A percentile compares a stretch with the other conserved stretches of the same genome.
Evolutionary conservation across 208 protist species (phyloP).

Genomic region (Wallacemonas rigidus): DNA sequence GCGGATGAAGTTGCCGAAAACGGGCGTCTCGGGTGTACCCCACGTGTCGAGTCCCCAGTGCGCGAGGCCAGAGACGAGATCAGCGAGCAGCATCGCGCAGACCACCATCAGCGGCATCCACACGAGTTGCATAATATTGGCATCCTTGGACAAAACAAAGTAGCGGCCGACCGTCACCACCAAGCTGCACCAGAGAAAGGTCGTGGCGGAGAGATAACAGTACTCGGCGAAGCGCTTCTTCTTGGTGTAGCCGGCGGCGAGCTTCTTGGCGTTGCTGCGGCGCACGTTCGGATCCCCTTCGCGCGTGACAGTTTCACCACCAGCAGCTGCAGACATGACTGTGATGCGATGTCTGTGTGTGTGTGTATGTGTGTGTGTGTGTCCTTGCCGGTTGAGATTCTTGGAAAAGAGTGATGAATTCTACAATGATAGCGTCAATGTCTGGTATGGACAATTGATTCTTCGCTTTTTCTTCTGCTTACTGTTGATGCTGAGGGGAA

Average conservation of each 20-base stretch:
- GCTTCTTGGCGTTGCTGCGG: slow-evolving; percentile 75
- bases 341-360: background rate
- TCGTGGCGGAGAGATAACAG: slow-evolving; percentile 71
- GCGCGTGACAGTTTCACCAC: slow-evolving; percentile 36
- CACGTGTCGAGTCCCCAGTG: slow-evolving; percentile 95
- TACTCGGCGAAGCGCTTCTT: slow-evolving; percentile 84
- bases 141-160: slow-evolving; percentile 65
- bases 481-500: no score
- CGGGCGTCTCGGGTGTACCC: slow-evolving; percentile 85
- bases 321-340: slow-evolving; percentile 19
- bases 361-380: background rate
- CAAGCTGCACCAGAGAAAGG: slow-evolving; percentile 62
- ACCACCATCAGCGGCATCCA: slow-evolving; percentile 67
- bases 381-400: no score
- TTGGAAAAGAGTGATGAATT: no score
- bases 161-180: slow-evolving; percentile 67
- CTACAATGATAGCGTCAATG: no score
- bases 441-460: no score
- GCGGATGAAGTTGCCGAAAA: slow-evolving; percentile 94
- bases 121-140: slow-evolving; percentile 60
- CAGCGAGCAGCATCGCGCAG: slow-evolving; percentile 84
- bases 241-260: slow-evolving; percentile 84
- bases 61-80: slow-evolving; percentile 90
- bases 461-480: no score
- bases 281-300: slow-evolving; percentile 59